Evolutionary conservation across 176 grass and related monocot species (phyloP).

Genomic region (Zoysia japonica): DNA sequence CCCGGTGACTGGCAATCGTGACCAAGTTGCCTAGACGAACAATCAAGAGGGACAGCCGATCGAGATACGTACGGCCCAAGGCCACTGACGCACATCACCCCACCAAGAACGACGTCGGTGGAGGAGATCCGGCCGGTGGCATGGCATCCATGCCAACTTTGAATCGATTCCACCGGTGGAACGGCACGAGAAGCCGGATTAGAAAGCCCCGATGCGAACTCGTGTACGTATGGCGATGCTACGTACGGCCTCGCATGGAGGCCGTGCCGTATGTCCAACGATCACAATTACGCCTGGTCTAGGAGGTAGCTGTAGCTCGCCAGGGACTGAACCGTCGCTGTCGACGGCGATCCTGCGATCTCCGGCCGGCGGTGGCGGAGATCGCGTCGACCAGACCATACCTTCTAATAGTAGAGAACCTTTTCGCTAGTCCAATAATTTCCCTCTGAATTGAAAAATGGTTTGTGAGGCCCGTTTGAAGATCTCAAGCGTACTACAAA

Average conservation of each 20-base stretch:
- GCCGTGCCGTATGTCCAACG: not conserved
- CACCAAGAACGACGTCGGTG: not conserved
- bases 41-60: not conserved
- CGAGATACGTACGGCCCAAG: not conserved
- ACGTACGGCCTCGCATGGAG: not conserved
- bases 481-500: no score
- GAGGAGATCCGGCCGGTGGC: no score
- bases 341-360: not conserved
- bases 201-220: not conserved
- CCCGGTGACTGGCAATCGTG: not conserved
- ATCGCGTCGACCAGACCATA: not conserved
- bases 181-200: no score
- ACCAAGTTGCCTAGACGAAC: not conserved
- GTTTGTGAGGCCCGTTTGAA: no score
- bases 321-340: not conserved
- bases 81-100: not conserved
- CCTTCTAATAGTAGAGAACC: not conserved
- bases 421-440: not conserved
- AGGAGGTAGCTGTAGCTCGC: not conserved
- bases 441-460: no score
- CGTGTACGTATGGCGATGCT: not conserved
- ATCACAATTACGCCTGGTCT: not conserved
- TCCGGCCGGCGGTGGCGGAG: not conserved
- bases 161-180: no score
- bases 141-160: no score